Percentiles rank a stretch among this genome's conserved stretches.
These are phyloP conservation scores for Dendrothele bispora DNA, from an alignment of 768 basidiomycete genomes.

Conservation along the genomic window DNA sequence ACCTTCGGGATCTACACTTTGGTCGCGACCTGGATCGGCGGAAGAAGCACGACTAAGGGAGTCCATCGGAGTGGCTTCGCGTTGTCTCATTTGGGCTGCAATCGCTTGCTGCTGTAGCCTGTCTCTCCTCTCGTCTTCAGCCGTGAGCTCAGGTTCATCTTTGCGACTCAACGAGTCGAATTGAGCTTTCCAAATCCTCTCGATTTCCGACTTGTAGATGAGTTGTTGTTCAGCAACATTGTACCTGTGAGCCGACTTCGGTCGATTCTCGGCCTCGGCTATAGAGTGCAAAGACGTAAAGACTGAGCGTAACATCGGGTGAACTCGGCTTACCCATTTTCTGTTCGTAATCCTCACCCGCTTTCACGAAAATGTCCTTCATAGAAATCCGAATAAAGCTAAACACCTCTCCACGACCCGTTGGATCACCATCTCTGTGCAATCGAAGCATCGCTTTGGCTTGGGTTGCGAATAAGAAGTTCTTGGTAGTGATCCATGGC, in stretches of 20 bases:
- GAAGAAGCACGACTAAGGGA: conserved; percentile 74
- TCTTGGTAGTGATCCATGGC: conserved; percentile 98
- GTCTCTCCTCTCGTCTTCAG: conserved; percentile 69
- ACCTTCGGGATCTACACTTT: conserved; percentile 75
- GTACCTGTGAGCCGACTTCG: conserved; percentile 76
- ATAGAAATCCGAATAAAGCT: conserved; percentile 96
- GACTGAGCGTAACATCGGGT: background rate
- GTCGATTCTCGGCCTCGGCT: conserved; percentile 88
- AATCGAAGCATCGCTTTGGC: conserved; percentile 95
- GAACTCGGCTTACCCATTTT: conserved; percentile 60
- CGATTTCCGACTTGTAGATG: conserved; percentile 96
- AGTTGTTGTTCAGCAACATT: conserved; percentile 96
- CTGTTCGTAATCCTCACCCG: conserved; percentile 91
- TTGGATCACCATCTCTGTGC: conserved; percentile 96
- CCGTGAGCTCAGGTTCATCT: conserved; percentile 78
- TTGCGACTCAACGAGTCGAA: conserved; percentile 83
- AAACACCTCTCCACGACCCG: conserved; percentile 93
- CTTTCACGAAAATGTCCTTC: conserved; percentile 98
- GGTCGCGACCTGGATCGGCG: conserved; percentile 70
- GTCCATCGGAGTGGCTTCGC: conserved; percentile 1
- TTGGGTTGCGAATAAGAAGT: conserved; percentile 91
- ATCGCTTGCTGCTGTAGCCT: conserved; percentile 29
- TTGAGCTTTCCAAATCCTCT: conserved; percentile 96
- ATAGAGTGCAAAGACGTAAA: conserved; percentile 14
- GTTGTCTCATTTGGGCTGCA: conserved; percentile 13